Conservation (phyloP, 2,329 filamentous ascomycete species). For the Hypoxylon rubiginosum region DNA sequence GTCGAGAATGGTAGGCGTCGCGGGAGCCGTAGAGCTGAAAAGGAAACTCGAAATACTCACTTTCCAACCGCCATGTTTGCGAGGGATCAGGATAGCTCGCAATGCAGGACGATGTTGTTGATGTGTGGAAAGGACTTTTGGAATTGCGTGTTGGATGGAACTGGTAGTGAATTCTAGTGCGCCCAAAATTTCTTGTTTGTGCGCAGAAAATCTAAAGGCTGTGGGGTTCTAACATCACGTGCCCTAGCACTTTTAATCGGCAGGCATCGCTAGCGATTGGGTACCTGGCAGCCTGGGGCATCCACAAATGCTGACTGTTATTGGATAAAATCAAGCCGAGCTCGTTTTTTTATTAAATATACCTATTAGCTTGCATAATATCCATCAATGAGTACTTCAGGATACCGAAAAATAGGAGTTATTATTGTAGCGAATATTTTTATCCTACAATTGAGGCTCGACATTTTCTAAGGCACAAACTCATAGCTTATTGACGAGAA, state of each 20-base stretch:
- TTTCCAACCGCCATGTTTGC: conserved; percentile 88
- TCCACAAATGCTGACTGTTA: background rate
- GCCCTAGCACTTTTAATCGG: conserved; percentile 39
- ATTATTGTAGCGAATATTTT: background rate
- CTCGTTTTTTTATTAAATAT: background rate
- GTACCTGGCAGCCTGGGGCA: background rate
- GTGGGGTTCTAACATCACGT: conserved; percentile 33
- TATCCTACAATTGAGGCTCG: background rate
- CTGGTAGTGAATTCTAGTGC: conserved; percentile 49
- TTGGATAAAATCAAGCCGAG: background rate
- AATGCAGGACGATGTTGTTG: conserved; percentile 52
- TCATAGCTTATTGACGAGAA: background rate
- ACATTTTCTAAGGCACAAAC: background rate
- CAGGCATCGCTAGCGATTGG: conserved; percentile 1
- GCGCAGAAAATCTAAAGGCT: conserved; percentile 45
- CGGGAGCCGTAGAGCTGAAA: conserved; percentile 32
- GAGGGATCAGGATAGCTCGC: conserved; percentile 60
- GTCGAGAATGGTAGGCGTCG: conserved; percentile 33
- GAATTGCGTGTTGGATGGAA: conserved; percentile 50
- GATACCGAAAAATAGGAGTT: background rate
- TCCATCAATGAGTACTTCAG: background rate
- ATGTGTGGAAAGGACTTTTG: conserved; percentile 47
- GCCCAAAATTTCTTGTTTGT: conserved; percentile 51
- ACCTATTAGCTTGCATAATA: background rate
- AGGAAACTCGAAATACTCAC: conserved; percentile 59